Base-by-base conservation (phyloP, 139 green algal genomes). In the Coccomyxa sp. region DNA sequence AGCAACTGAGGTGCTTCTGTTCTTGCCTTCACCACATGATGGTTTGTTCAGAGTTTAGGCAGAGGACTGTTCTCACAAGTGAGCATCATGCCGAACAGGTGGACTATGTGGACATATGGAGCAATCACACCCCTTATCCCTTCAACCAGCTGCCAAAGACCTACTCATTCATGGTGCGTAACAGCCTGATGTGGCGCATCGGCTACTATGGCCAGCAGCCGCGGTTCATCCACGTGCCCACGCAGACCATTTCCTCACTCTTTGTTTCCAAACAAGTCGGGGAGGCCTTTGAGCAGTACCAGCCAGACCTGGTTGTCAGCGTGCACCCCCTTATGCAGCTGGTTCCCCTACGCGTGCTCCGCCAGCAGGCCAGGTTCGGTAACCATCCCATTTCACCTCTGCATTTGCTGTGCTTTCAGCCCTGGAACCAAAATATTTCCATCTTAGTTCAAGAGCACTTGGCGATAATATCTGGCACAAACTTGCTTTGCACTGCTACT, bases 311-410 rank as follows among this genome's bases (percentile, higher is more conserved):
- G 21, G 93, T 98, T 79, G 94, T 99, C 31, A 97, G 92, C 16
- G 97, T 99, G 79, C 97, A 99, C 87, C 97, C 97, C 18, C 90
- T 99, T 13, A 97, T 99, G 94, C 96, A 99, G 93, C 59, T 85
- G 32, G 90, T 97, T 31, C 93, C 93, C 27, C 82, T 97, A 10
- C 86, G 87, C 31, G 87, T 96, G 21, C 88, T 98, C 71, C 79
- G 86, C 28, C 57, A 80, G 58, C 89, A 89, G 77, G 87, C 85
- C 82, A 82, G 85, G 82, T 86, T 63, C 23, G 38, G 38, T 51
- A 51, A 51, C 38, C 38, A 3, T 74, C 23, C 11, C 45, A 25
- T 68, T 21, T 3, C 18, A 71, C 9, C 63, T 25, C 1, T 71
- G 21, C 10, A 11, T 9, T 9, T 71, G 63, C 10, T 21, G 21